These are phyloP conservation scores for Hapsidospora chrysogenum DNA, from an alignment of 495 filamentous ascomycete species.

Conservation along the genomic window DNA sequence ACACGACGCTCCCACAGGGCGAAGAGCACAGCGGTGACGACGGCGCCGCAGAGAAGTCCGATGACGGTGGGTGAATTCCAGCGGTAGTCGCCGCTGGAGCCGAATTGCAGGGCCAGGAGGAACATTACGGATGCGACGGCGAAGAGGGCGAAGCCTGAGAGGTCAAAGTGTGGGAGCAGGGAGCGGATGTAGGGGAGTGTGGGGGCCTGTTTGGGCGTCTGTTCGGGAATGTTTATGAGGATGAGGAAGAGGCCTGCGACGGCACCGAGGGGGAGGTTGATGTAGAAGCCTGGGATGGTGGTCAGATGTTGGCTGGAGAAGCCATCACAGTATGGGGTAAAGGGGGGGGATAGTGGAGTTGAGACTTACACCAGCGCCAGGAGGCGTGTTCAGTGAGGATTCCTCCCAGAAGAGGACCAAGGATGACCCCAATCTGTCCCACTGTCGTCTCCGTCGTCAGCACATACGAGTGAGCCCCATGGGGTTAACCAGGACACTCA, in stretches of 20 bases:
- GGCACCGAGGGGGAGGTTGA: constrained; percentile 36
- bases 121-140: constrained; percentile 27
- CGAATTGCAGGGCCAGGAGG: constrained; percentile 34
- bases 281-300: constrained; percentile 28
- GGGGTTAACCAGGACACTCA: no score
- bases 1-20: constrained; percentile 21
- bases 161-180: constrained; percentile 10
- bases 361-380: constrained; percentile 40
- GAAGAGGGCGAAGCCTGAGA: constrained; percentile 9
- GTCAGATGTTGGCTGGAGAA: no score
- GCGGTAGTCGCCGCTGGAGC: constrained; percentile 18
- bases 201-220: background rate
- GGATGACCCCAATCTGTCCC: background rate
- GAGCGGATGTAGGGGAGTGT: no score
- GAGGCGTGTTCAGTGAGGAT: constrained; percentile 19
- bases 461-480: no score
- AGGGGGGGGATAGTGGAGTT: no score
- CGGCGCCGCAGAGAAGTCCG: constrained; percentile 27
- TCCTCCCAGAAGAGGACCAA: background rate
- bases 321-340: no score
- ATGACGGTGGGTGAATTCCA: constrained; percentile 29
- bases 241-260: constrained; percentile 9
- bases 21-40: constrained; percentile 19
- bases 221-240: constrained; percentile 1
- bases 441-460: no score